Conservation (phyloP, 495 filamentous ascomycete species). For the Aspergillus nidulans region DNA sequence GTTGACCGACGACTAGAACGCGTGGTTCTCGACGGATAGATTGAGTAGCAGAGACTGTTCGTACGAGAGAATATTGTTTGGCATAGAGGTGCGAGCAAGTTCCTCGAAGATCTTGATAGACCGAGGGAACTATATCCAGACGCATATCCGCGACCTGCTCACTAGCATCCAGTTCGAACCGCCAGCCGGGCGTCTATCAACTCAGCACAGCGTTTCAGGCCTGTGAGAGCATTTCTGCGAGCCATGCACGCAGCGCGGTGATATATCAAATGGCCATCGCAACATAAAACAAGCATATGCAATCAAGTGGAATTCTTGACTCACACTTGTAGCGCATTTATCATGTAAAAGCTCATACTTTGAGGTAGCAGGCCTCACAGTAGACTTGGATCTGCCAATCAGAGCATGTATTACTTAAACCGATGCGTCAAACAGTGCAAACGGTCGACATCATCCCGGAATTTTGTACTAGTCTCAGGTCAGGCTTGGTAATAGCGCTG, state of each 20-base stretch:
- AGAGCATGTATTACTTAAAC: neutral
- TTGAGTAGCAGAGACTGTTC: neutral
- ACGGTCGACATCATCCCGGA: slow-evolving; percentile 13
- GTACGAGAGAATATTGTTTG: neutral
- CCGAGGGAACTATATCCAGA: neutral
- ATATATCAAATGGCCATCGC: neutral
- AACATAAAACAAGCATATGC: too few relatives aligned
- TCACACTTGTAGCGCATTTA: too few relatives aligned
- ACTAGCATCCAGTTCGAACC: neutral
- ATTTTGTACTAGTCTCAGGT: neutral
- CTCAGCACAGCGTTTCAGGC: neutral
- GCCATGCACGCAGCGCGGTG: neutral
- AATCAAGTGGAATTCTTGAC: too few relatives aligned
- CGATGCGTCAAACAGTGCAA: slow-evolving; percentile 30
- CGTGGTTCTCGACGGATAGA: slow-evolving; percentile 18
- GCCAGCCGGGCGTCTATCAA: neutral
- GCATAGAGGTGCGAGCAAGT: neutral
- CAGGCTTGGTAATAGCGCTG: neutral
- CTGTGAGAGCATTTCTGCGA: neutral
- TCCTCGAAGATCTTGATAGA: neutral
- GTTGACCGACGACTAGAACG: slow-evolving; percentile 56
- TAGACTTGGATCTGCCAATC: neutral
- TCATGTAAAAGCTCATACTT: too few relatives aligned
- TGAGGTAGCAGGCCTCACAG: too few relatives aligned
- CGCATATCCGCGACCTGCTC: neutral